phyloP scores from a whole-genome alignment of 1,139 yeast genomes.

The Lodderomyces orthopsilosis region DNA sequence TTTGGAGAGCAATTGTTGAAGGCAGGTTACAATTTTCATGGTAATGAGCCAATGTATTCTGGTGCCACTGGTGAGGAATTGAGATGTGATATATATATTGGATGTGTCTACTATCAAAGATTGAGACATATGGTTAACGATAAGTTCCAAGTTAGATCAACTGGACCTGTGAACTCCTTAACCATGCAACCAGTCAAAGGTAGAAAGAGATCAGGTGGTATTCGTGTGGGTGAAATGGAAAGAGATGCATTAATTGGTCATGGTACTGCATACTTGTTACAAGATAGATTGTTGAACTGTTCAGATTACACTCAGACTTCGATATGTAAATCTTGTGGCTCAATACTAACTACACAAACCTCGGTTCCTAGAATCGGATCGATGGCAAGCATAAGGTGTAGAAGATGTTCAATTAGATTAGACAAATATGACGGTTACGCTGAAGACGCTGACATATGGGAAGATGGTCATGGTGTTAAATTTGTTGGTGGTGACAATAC shows the following conservation, averaged over 20 bases:
- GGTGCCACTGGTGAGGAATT: constrained; percentile 99
- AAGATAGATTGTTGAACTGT: constrained; percentile 92
- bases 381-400: constrained; percentile 75
- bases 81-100: constrained; percentile 92
- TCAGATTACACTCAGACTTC: constrained; percentile 93
- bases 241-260: constrained; percentile 98
- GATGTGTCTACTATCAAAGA: constrained; percentile 96
- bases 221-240: constrained; percentile 99
- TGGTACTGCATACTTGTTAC: constrained; percentile 94
- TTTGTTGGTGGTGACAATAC: constrained; percentile 91
- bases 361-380: constrained; percentile 91
- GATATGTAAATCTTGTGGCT: constrained; percentile 91
- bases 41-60: constrained; percentile 98
- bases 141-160: constrained; percentile 97
- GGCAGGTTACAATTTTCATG: constrained; percentile 96
- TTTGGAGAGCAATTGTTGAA: constrained; percentile 87
- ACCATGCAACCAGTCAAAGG: constrained; percentile 99
- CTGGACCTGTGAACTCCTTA: constrained; percentile 95
- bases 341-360: constrained; percentile 81
- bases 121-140: constrained; percentile 99
- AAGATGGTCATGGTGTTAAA: constrained; percentile 91
- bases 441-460: constrained; percentile 87
- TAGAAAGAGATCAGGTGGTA: constrained; percentile 98
- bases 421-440: constrained; percentile 46
- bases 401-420: constrained; percentile 80